A percentile compares a stretch with the other conserved stretches of the same genome.
These are phyloP conservation scores for Ramularia endophylla DNA, from an alignment of 2,329 filamentous ascomycete genomes.

Conservation along the genomic window DNA sequence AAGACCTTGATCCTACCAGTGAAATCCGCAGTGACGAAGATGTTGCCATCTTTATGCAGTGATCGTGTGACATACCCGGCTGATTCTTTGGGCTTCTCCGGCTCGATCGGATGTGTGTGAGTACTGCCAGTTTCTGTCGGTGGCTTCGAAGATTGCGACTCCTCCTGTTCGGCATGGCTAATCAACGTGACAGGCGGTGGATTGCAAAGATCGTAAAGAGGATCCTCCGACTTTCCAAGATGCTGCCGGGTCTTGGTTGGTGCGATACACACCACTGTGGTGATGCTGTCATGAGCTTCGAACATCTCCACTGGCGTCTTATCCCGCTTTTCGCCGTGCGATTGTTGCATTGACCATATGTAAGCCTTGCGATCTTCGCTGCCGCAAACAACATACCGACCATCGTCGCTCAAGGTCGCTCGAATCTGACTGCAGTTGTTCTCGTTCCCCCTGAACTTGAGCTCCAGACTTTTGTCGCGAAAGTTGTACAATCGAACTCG, in stretches of 20 bases:
- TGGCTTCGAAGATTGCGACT: conserved; percentile 40
- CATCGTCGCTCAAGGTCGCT: conserved; percentile 82
- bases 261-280: conserved; percentile 83
- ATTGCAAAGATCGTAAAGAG: conserved; percentile 94
- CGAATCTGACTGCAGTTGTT: conserved; percentile 88
- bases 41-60: conserved; percentile 74
- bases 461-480: conserved; percentile 74
- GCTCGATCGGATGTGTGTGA: conserved; percentile 11
- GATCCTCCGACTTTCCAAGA: conserved; percentile 76
- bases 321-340: conserved; percentile 62
- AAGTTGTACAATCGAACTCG: conserved; percentile 85
- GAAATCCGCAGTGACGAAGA: conserved; percentile 86
- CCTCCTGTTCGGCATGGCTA: conserved; percentile 58
- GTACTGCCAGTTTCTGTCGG: conserved; percentile 38
- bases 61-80: conserved; percentile 73
- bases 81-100: conserved; percentile 49
- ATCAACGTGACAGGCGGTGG: conserved; percentile 82
- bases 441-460: conserved; percentile 87
- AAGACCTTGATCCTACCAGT: conserved; percentile 89
- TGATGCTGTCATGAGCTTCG: conserved; percentile 81
- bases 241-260: conserved; percentile 71
- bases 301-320: conserved; percentile 84
- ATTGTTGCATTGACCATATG: conserved; percentile 68
- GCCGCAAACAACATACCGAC: conserved; percentile 79
- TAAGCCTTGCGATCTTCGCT: conserved; percentile 89